Conservation (phyloP, 1,139 yeast genomes). For the Geotrichum klebahnii region DNA sequence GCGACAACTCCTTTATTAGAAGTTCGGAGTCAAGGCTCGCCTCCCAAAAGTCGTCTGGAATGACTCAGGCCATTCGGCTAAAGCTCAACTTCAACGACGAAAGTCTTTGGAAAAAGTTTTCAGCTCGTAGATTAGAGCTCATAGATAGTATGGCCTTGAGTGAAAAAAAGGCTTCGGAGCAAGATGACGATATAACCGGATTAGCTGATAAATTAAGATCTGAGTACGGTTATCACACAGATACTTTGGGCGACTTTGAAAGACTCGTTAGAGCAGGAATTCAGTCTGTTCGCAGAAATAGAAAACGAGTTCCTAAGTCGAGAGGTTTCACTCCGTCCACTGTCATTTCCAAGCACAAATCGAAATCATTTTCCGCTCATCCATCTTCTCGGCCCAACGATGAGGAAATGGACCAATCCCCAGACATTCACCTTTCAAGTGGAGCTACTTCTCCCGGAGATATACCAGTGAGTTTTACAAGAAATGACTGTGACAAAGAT, state of each 20-base stretch:
- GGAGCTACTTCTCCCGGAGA: conserved; percentile 2
- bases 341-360: background rate
- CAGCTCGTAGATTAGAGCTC: conserved; percentile 80
- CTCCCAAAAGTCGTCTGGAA: conserved; percentile 44
- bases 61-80: conserved; percentile 73
- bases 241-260: conserved; percentile 68
- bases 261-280: conserved; percentile 88
- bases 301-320: conserved; percentile 49
- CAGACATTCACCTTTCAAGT: background rate
- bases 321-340: conserved; percentile 12
- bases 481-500: background rate
- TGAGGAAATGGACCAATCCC: background rate
- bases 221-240: conserved; percentile 68
- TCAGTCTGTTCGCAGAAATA: conserved; percentile 68
- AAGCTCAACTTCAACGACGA: conserved; percentile 77
- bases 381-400: background rate
- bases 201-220: conserved; percentile 72
- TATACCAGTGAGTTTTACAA: background rate
- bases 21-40: background rate
- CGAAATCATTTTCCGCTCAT: background rate
- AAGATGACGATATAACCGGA: conserved; percentile 69
- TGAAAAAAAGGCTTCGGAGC: conserved; percentile 84
- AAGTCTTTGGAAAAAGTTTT: conserved; percentile 78
- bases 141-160: conserved; percentile 78
- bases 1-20: conserved; percentile 12